A percentile compares a stretch with the other conserved stretches of the same genome.
phyloP scores from a whole-genome alignment of 2,329 filamentous ascomycete species.

The Didymella lethalis region DNA sequence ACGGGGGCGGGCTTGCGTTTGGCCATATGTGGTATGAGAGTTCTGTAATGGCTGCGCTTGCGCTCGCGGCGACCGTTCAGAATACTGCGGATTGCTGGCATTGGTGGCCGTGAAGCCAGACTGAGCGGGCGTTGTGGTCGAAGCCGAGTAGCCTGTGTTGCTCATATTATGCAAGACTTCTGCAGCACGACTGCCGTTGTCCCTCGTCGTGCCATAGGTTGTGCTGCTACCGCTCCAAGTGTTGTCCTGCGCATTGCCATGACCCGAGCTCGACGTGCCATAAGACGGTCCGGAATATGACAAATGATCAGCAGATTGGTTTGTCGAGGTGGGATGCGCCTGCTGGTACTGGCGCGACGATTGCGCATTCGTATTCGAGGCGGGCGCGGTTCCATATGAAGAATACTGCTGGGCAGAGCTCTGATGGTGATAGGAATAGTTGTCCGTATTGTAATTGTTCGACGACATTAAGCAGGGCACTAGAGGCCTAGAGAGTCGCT shows the following conservation, averaged over 20 bases:
- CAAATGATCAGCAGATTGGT: constrained; percentile 40
- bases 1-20: constrained; percentile 36
- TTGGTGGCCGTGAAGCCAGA: constrained; percentile 36
- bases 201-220: constrained; percentile 37
- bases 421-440: constrained; percentile 38
- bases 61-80: constrained; percentile 23
- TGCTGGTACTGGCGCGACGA: constrained; percentile 39
- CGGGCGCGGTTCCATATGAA: constrained; percentile 36
- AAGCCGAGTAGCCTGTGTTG: constrained; percentile 38
- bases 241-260: constrained; percentile 32
- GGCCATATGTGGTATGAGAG: constrained; percentile 28
- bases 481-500: background rate
- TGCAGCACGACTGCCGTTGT: constrained; percentile 42
- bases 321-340: constrained; percentile 23
- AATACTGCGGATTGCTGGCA: constrained; percentile 33
- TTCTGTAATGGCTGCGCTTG: constrained; percentile 34
- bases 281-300: constrained; percentile 38
- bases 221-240: constrained; percentile 30
- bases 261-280: constrained; percentile 28
- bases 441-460: constrained; percentile 40
- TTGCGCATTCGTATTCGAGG: constrained; percentile 36
- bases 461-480: constrained; percentile 33
- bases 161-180: constrained; percentile 47
- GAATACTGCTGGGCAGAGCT: constrained; percentile 42
- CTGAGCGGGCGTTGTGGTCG: constrained; percentile 24